A percentile compares a stretch with the other conserved stretches of the same genome.
phyloP scores from a whole-genome alignment of 2,329 filamentous ascomycete genomes.

The Alternaria infectoria region DNA sequence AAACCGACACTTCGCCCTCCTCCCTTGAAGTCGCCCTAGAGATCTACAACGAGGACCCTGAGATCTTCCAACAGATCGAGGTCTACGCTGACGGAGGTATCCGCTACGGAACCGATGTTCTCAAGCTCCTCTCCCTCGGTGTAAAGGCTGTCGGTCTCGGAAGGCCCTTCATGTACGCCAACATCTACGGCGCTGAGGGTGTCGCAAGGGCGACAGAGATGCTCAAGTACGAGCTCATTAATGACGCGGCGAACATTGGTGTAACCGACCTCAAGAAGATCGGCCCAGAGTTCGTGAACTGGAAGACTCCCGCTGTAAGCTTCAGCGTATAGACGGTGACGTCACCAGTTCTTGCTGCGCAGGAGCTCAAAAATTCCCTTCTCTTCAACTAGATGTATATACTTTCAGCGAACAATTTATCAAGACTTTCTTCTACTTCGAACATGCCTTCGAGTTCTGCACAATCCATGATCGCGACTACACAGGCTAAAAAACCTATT shows the following conservation, averaged over 20 bases:
- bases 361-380: not conserved
- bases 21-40: slow-evolving; percentile 79
- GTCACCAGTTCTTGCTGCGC: not conserved
- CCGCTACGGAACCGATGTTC: slow-evolving; percentile 47
- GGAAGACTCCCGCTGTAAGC: slow-evolving; percentile 13
- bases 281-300: slow-evolving; percentile 31
- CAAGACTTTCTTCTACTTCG: not conserved
- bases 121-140: slow-evolving; percentile 49
- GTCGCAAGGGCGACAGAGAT: slow-evolving; percentile 63
- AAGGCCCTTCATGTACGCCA: slow-evolving; percentile 59
- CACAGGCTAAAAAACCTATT: not conserved
- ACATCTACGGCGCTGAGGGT: slow-evolving; percentile 65
- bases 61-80: slow-evolving; percentile 49
- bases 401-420: not conserved
- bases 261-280: slow-evolving; percentile 41
- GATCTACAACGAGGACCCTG: slow-evolving; percentile 64
- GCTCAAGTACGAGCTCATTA: slow-evolving; percentile 58
- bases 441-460: not conserved
- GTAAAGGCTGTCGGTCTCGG: slow-evolving; percentile 55
- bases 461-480: not conserved
- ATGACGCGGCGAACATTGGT: slow-evolving; percentile 44
- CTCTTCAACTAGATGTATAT: not conserved
- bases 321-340: not conserved
- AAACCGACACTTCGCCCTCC: slow-evolving; percentile 61
- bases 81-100: slow-evolving; percentile 52